Evolutionary conservation across 108 stramenopile species (phyloP).

Genomic region (Thalassiosira profunda): DNA sequence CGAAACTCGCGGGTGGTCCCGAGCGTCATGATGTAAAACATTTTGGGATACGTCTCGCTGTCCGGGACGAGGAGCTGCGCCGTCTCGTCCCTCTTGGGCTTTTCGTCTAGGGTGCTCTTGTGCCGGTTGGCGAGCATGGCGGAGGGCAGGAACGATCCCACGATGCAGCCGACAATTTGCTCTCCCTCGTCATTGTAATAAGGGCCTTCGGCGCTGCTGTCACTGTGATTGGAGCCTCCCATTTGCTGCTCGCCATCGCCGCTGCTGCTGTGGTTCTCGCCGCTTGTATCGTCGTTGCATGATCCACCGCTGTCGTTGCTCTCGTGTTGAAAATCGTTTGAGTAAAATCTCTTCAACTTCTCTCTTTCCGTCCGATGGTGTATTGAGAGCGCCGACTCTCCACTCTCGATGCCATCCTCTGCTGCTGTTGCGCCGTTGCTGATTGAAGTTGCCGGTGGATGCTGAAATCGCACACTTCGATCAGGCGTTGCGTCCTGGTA

Average conservation of each 20-base stretch:
- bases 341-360: slow-evolving; percentile 26
- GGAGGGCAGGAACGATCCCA: slow-evolving; percentile 40
- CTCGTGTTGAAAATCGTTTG: slow-evolving; percentile 24
- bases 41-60: slow-evolving; percentile 26
- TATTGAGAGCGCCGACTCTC: background rate
- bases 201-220: background rate
- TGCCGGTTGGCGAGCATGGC: background rate
- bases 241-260: background rate
- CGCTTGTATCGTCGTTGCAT: background rate
- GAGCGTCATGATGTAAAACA: slow-evolving; percentile 92
- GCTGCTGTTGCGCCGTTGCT: background rate
- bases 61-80: slow-evolving; percentile 52
- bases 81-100: slow-evolving; percentile 22
- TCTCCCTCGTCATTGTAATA: slow-evolving; percentile 10
- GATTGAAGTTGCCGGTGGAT: background rate
- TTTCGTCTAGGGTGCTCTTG: slow-evolving; percentile 7
- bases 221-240: background rate
- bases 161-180: slow-evolving; percentile 43
- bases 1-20: slow-evolving; percentile 71
- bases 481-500: background rate
- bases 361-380: background rate
- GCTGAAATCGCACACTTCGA: background rate
- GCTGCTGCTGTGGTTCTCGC: background rate
- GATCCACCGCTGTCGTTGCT: background rate
- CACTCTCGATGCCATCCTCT: background rate